Percentiles rank a stretch among this genome's conserved stretches.
These are phyloP conservation scores for Elsinoe batatas DNA, from an alignment of 2,329 filamentous ascomycete species.

Conservation along the genomic window DNA sequence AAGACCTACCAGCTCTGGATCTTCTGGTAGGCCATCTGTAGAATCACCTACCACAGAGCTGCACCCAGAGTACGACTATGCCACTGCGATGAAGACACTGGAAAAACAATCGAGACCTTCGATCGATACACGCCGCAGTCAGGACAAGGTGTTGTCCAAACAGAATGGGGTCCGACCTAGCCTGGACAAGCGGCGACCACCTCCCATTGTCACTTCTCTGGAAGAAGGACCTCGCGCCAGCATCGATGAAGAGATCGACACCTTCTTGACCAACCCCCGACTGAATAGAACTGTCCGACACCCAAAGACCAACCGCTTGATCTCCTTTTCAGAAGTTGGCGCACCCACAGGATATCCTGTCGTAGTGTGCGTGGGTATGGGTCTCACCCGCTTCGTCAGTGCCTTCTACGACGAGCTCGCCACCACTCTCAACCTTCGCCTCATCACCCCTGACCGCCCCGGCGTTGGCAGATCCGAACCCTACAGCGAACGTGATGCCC, in stretches of 20 bases:
- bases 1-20: constrained; percentile 1
- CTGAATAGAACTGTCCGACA: constrained; percentile 82
- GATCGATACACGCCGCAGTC: neutral
- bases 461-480: constrained; percentile 87
- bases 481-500: constrained; percentile 70
- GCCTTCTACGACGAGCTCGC: constrained; percentile 97
- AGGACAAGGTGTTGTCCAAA: neutral
- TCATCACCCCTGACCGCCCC: constrained; percentile 89
- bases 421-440: constrained; percentile 70
- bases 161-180: neutral
- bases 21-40: neutral
- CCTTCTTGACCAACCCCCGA: constrained; percentile 72
- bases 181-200: constrained; percentile 18
- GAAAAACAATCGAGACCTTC: constrained; percentile 4
- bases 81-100: neutral
- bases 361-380: constrained; percentile 97
- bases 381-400: constrained; percentile 86
- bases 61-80: neutral
- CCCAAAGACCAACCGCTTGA: constrained; percentile 73
- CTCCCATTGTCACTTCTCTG: constrained; percentile 14
- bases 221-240: constrained; percentile 36
- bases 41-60: neutral
- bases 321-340: constrained; percentile 94
- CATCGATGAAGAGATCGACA: constrained; percentile 76
- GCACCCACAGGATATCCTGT: constrained; percentile 85